phyloP scores from a whole-genome alignment of 2,329 filamentous ascomycete species.

The Aureobasidium leucospermi region DNA sequence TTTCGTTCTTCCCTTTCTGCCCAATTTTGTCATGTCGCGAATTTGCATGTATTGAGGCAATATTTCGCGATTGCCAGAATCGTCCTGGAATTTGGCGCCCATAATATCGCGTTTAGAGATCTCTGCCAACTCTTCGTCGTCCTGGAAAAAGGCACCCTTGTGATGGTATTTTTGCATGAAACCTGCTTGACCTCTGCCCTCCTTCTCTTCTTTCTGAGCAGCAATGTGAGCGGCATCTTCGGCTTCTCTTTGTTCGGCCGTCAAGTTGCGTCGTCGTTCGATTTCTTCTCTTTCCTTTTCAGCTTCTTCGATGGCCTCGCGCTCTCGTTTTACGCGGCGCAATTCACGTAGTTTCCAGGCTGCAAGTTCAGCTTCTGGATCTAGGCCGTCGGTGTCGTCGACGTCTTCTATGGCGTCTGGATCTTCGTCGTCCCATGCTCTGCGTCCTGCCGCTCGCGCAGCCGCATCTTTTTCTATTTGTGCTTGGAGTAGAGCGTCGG shows the following conservation, averaged over 20 bases:
- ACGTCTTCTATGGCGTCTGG: slow-evolving; percentile 58
- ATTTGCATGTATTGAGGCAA: slow-evolving; percentile 89
- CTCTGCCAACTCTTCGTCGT: slow-evolving; percentile 54
- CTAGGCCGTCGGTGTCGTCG: slow-evolving; percentile 80
- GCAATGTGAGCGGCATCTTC: slow-evolving; percentile 77
- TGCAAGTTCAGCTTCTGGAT: slow-evolving; percentile 80
- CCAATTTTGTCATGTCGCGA: slow-evolving; percentile 86
- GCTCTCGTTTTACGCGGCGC: slow-evolving; percentile 77
- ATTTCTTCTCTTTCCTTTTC: slow-evolving; percentile 85
- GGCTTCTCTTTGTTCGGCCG: slow-evolving; percentile 72
- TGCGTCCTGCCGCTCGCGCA: slow-evolving; percentile 66
- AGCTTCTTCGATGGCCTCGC: slow-evolving; percentile 72
- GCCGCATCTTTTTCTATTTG: slow-evolving; percentile 77
- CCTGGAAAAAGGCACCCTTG: slow-evolving; percentile 91
- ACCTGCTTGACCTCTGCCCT: slow-evolving; percentile 68
- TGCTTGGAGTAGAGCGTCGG: slow-evolving; percentile 76
- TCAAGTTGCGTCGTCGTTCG: slow-evolving; percentile 79
- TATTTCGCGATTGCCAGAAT: slow-evolving; percentile 71
- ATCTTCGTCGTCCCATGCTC: slow-evolving; percentile 73
- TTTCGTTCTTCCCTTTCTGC: slow-evolving; percentile 82
- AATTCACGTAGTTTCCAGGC: slow-evolving; percentile 94
- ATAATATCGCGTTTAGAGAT: slow-evolving; percentile 75
- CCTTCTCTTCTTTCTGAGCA: slow-evolving; percentile 68
- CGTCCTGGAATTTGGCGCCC: slow-evolving; percentile 74
- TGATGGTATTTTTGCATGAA: slow-evolving; percentile 97